These are phyloP conservation scores for Picea abies DNA, from an alignment of 83 land plant genomes.

Conservation along the genomic window DNA sequence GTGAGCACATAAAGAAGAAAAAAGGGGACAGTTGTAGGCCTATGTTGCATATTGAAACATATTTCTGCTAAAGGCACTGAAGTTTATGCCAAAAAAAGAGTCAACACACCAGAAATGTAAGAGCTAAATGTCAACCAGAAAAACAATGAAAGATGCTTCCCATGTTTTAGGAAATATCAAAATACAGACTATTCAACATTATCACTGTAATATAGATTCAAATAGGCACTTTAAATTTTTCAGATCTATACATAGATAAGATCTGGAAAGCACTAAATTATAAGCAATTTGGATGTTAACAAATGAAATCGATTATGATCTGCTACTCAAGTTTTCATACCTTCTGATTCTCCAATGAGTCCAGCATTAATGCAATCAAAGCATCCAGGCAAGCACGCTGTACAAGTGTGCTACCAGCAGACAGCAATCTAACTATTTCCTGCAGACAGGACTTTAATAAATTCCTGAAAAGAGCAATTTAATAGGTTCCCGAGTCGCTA, in stretches of 20 bases:
- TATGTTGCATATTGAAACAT: background rate
- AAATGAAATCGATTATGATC: background rate
- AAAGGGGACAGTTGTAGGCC: background rate
- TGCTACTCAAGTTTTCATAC: constrained; percentile 29
- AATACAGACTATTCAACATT: background rate
- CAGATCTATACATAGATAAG: background rate
- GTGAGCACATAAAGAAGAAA: background rate
- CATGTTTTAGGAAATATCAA: background rate
- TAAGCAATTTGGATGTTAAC: background rate
- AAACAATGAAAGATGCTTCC: background rate
- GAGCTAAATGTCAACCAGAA: background rate
- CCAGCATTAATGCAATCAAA: constrained; percentile 42
- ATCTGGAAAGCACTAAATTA: background rate
- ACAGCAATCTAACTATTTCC: constrained; percentile 73
- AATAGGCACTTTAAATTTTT: background rate
- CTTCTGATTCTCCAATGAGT: constrained; percentile 55
- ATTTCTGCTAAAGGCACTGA: too few species aligned
- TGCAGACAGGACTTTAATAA: constrained; percentile 23
- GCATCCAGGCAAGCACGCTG: constrained; percentile 90
- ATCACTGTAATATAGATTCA: background rate
- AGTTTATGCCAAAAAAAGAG: background rate
- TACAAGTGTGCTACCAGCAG: constrained; percentile 66
- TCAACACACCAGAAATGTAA: background rate
- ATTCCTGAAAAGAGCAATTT: background rate
- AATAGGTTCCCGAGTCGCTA: too few species aligned